Evolutionary conservation across 2,329 filamentous ascomycete species (phyloP).

Genomic region (Sclerotinia spermophila): DNA sequence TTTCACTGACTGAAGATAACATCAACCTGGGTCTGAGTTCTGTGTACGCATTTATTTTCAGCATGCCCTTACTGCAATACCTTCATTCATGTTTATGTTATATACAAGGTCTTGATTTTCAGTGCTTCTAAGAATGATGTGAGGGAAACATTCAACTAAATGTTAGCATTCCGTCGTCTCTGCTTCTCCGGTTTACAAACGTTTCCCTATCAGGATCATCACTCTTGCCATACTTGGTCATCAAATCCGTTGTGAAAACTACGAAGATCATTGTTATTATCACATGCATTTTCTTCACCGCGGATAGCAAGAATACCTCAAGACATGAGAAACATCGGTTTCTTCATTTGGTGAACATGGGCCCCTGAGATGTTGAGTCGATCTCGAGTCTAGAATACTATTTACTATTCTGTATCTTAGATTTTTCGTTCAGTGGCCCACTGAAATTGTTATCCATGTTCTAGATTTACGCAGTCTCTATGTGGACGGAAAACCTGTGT

Average conservation of each 20-base stretch:
- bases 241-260: not conserved
- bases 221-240: not conserved
- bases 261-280: not conserved
- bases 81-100: not conserved
- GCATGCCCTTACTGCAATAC: not conserved
- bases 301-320: not conserved
- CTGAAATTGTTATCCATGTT: not conserved
- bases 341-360: not conserved
- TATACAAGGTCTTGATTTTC: not conserved
- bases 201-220: not conserved
- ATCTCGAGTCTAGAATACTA: not conserved
- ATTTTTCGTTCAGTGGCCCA: not conserved
- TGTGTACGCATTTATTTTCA: not conserved
- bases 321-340: not conserved
- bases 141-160: not conserved
- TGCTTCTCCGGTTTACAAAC: not conserved
- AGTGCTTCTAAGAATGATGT: not conserved
- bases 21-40: not conserved
- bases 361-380: not conserved
- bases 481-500: no score
- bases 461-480: not conserved
- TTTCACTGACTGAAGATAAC: not conserved
- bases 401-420: not conserved
- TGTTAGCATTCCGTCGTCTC: not conserved
- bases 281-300: not conserved